Evolutionary conservation across 768 basidiomycete species (phyloP), one percentile per base, ranked within the genome.

Genomic region (Strobilomyces confusus): DNA sequence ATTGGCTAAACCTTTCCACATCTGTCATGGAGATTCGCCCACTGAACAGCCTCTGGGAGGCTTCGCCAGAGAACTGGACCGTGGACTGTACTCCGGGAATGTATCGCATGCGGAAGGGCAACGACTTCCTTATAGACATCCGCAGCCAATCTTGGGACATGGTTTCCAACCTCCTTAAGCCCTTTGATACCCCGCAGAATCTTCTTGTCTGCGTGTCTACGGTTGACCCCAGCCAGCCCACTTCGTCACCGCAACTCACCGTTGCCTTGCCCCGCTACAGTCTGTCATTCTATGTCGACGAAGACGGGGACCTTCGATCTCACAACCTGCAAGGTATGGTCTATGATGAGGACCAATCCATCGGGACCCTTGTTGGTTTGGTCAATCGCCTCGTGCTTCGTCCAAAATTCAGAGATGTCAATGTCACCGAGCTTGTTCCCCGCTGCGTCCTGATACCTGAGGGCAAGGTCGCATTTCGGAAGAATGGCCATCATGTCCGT

Each of bases 291-390:
- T 71, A 70, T 43, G 19, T 44, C 44, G 30, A 44, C 13, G 29
- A 44, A 5, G 30, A 44, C 1, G 44, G 19, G 1, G 44, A 44
- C n/a, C 58, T 80, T 20, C 72, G 75, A 51, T 79, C 72, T 34
- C 64, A 53, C 9, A 76, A 75, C 41, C 63, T 77, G 25, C 70
- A 71, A 11, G 68, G 64, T 22, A 77, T 77, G 69, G 60, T 75
- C 13, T 64, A 80, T 17, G 76, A 79, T 48, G 2, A 46, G 2
- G 47, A 65, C 33, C 80, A 80, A 50, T 76, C 69, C 1, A 62
- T 64, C 1, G 77, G 77, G 1, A 73, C 77, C 1, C 60, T 82
- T 58, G 69, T 78, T 40, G 81, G 80, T 14, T 58, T 81, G 34
- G 36, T 43, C 29, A 72, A 65, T 34, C 69, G 63, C 30, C 73